Evolutionary conservation across 1,284 basidiomycete species (phyloP).

Genomic region (Boletus smithii): DNA sequence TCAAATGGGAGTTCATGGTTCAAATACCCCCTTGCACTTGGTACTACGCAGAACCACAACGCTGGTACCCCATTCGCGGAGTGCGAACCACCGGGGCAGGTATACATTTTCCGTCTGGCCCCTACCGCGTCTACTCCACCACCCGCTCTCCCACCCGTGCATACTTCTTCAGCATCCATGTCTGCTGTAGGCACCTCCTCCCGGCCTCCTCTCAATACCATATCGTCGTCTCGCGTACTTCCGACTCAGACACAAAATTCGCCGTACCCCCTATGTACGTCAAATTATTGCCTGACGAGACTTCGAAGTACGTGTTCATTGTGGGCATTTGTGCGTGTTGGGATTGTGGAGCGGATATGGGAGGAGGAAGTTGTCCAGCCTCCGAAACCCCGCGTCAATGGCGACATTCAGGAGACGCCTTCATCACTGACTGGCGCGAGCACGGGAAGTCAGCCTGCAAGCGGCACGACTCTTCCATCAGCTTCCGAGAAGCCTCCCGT

Average conservation of each 20-base stretch:
- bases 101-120: slow-evolving; percentile 62
- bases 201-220: slow-evolving; percentile 26
- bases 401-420: slow-evolving; percentile 6
- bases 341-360: slow-evolving; percentile 83
- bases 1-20: slow-evolving; percentile 50
- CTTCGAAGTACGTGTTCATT: slow-evolving; percentile 86
- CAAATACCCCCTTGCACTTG: slow-evolving; percentile 46
- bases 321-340: slow-evolving; percentile 84
- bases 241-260: slow-evolving; percentile 21
- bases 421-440: not conserved
- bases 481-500: slow-evolving; percentile 42
- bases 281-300: slow-evolving; percentile 75
- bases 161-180: slow-evolving; percentile 20
- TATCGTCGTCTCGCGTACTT: slow-evolving; percentile 22
- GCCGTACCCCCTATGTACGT: slow-evolving; percentile 71
- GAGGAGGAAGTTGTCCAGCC: slow-evolving; percentile 64
- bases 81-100: slow-evolving; percentile 39
- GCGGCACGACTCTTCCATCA: not conserved
- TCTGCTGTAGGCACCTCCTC: slow-evolving; percentile 21
- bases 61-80: slow-evolving; percentile 30
- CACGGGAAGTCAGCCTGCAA: slow-evolving; percentile 7
- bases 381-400: slow-evolving; percentile 22
- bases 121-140: slow-evolving; percentile 30
- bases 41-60: slow-evolving; percentile 28
- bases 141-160: slow-evolving; percentile 24